Percentiles rank a stretch among this genome's conserved stretches.
phyloP scores from a whole-genome alignment of 257 asterid genomes.

The Misopates orontium region DNA sequence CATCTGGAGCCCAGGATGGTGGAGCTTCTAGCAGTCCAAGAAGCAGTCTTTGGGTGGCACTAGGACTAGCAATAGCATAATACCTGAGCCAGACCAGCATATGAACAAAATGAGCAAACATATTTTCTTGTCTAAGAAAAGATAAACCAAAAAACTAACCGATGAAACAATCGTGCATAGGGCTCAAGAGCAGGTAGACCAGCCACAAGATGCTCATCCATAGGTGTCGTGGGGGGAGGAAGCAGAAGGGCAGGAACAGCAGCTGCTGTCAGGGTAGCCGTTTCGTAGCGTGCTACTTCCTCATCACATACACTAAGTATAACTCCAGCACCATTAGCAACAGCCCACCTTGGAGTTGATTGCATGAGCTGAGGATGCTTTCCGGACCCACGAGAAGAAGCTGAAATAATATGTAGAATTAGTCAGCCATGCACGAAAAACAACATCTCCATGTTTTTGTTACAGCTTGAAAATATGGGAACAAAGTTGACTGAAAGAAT shows the following conservation, averaged over 20 bases:
- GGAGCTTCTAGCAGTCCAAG: slow-evolving; percentile 99
- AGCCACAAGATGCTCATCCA: slow-evolving; percentile 99
- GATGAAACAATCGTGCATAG: slow-evolving; percentile 91
- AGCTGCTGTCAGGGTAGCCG: slow-evolving; percentile 92
- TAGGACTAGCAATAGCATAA: slow-evolving; percentile 97
- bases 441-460: slow-evolving; percentile 5
- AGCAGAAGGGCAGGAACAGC: slow-evolving; percentile 99
- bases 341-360: slow-evolving; percentile 99
- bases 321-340: slow-evolving; percentile 99
- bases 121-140: slow-evolving; percentile 11
- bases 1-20: slow-evolving; percentile 99
- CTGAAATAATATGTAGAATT: slow-evolving; percentile 41
- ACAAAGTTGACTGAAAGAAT: slow-evolving; percentile 1
- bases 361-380: slow-evolving; percentile 98
- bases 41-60: slow-evolving; percentile 98
- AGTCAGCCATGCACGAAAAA: slow-evolving; percentile 17
- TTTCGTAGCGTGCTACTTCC: slow-evolving; percentile 97
- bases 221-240: slow-evolving; percentile 97
- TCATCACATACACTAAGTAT: slow-evolving; percentile 98
- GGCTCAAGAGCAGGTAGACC: slow-evolving; percentile 99
- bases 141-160: slow-evolving; percentile 45
- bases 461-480: slow-evolving; percentile 16
- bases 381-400: slow-evolving; percentile 96
- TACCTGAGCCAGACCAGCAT: slow-evolving; percentile 53
- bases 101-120: slow-evolving; percentile 21